phyloP scores from a whole-genome alignment of 495 filamentous ascomycete species.

The Penicillium diatomitis region DNA sequence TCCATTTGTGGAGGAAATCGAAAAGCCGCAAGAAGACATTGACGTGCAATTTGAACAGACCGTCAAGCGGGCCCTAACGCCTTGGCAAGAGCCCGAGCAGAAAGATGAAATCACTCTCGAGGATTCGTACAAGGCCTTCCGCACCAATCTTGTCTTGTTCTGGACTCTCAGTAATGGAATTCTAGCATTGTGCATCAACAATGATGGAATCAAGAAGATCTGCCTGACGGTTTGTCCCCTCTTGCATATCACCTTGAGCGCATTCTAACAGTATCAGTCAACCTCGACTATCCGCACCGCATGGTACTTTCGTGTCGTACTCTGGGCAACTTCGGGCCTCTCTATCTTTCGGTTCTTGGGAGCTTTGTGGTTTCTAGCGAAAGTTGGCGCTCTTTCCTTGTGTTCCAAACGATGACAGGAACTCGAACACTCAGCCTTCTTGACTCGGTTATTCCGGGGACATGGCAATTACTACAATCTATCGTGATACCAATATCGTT shows the following conservation, averaged over 20 bases:
- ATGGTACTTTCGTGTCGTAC: slow-evolving; percentile 70
- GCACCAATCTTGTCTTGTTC: slow-evolving; percentile 68
- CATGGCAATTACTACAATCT: too few species aligned
- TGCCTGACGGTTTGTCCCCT: slow-evolving; percentile 61
- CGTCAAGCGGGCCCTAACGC: slow-evolving; percentile 73
- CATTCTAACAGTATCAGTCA: slow-evolving; percentile 3
- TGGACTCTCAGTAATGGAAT: slow-evolving; percentile 86
- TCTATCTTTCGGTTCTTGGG: slow-evolving; percentile 71
- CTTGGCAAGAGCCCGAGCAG: slow-evolving; percentile 54
- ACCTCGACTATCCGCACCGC: slow-evolving; percentile 53
- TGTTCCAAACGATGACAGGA: slow-evolving; percentile 26
- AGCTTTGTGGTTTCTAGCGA: slow-evolving; percentile 75
- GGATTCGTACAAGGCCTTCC: slow-evolving; percentile 91
- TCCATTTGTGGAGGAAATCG: slow-evolving; percentile 86
- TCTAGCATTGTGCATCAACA: slow-evolving; percentile 73
- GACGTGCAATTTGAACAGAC: slow-evolving; percentile 85
- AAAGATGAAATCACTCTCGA: slow-evolving; percentile 60
- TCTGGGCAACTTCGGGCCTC: slow-evolving; percentile 69
- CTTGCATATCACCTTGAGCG: background rate
- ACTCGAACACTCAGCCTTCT: background rate
- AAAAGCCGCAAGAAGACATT: slow-evolving; percentile 88
- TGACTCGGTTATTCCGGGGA: too few species aligned
- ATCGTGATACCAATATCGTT: too few species aligned
- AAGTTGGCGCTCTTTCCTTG: slow-evolving; percentile 75
- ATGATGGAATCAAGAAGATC: slow-evolving; percentile 60